Evolutionary conservation across 768 basidiomycete species (phyloP).

Genomic region (Sporobolomyces pararoseus): DNA sequence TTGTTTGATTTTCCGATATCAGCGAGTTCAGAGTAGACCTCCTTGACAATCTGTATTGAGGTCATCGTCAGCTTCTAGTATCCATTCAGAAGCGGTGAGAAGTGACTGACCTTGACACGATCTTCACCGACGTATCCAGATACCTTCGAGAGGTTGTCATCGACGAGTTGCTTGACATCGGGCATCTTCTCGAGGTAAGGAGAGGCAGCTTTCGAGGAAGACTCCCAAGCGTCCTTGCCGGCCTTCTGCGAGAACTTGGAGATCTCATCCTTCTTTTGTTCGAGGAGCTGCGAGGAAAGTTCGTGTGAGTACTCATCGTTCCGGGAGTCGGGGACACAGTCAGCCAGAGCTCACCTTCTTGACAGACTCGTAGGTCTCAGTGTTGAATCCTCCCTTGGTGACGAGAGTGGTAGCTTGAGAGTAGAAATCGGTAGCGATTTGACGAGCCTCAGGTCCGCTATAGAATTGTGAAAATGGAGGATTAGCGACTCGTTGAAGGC

Average conservation of each 20-base stretch:
- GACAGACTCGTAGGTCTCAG: slow-evolving; percentile 41
- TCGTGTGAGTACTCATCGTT: no score
- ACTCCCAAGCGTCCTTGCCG: slow-evolving; percentile 40
- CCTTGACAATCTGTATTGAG: slow-evolving; percentile 32
- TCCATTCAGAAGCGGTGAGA: background rate
- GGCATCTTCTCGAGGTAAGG: slow-evolving; percentile 45
- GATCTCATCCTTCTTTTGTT: slow-evolving; percentile 41
- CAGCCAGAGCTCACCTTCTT: slow-evolving; percentile 27
- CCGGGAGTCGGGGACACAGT: no score
- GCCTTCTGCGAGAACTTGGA: slow-evolving; percentile 37
- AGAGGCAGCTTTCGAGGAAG: slow-evolving; percentile 34
- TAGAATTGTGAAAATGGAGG: background rate
- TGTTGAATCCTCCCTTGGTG: slow-evolving; percentile 41
- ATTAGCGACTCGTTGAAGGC: background rate
- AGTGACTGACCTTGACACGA: slow-evolving; percentile 38
- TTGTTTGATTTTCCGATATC: slow-evolving; percentile 41
- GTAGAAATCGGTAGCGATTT: slow-evolving; percentile 41
- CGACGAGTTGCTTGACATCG: slow-evolving; percentile 42
- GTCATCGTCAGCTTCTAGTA: background rate
- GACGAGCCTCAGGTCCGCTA: slow-evolving; percentile 44
- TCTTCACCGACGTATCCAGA: slow-evolving; percentile 45
- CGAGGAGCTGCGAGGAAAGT: slow-evolving; percentile 23
- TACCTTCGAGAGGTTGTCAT: slow-evolving; percentile 39
- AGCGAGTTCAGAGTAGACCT: slow-evolving; percentile 42
- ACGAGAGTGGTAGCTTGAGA: slow-evolving; percentile 35